A percentile compares a stretch with the other conserved stretches of the same genome.
Evolutionary conservation across 768 basidiomycete species (phyloP).

Genomic region (Podaxis carcinomalis): DNA sequence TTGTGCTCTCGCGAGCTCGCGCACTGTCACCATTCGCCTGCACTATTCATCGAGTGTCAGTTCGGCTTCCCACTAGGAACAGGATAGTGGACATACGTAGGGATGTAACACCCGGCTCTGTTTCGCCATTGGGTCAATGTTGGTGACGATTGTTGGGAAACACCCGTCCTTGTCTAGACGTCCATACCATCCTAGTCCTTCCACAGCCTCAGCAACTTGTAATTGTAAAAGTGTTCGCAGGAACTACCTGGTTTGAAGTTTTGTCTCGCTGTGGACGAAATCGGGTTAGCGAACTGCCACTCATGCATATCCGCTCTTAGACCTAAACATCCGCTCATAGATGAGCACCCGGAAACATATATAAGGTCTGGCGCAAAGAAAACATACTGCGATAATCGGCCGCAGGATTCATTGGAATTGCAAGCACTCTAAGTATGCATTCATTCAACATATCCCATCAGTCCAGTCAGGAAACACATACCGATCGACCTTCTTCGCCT

Average conservation of each 20-base stretch:
- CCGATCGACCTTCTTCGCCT: constrained; percentile 54
- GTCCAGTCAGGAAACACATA: constrained; percentile 26
- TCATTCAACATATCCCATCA: not conserved
- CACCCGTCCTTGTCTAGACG: constrained; percentile 50
- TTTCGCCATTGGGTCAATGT: constrained; percentile 76
- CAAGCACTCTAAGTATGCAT: constrained; percentile 41
- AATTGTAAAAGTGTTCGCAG: not conserved
- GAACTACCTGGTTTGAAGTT: constrained; percentile 48
- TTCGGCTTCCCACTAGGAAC: not conserved
- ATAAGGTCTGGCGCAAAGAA: not conserved
- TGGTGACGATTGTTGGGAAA: constrained; percentile 76
- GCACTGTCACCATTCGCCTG: constrained; percentile 65
- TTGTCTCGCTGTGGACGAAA: constrained; percentile 47
- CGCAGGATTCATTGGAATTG: constrained; percentile 48
- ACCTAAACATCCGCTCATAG: constrained; percentile 22
- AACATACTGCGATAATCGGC: constrained; percentile 65
- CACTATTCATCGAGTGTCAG: constrained; percentile 36
- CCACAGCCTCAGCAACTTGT: not conserved
- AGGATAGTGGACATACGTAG: constrained; percentile 35
- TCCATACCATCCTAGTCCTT: constrained; percentile 40
- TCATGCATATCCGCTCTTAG: constrained; percentile 44
- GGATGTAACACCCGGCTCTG: constrained; percentile 70
- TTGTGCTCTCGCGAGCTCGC: constrained; percentile 77
- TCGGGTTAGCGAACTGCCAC: constrained; percentile 59
- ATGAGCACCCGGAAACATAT: not conserved